Evolutionary conservation across 2,329 filamentous ascomycete species (phyloP).

Genomic region (Huntiella omanensis): DNA sequence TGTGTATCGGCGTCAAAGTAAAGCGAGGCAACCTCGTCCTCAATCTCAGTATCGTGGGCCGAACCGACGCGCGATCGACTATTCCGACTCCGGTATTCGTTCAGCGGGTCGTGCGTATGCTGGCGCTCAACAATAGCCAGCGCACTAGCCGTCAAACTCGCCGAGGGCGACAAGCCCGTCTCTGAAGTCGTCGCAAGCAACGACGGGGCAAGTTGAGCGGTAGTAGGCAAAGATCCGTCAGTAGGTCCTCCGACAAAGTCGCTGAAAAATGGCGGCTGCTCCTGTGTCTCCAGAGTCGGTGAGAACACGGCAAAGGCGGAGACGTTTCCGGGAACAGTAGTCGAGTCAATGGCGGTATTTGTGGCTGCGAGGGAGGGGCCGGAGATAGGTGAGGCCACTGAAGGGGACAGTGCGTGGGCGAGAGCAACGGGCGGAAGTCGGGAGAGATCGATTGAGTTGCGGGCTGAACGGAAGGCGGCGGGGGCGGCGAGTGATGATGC

Average conservation of each 20-base stretch:
- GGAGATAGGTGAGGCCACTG: neutral
- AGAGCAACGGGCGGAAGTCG: neutral
- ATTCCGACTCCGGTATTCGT: neutral
- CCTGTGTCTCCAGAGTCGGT: conserved; percentile 7
- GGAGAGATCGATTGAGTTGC: neutral
- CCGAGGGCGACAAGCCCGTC: neutral
- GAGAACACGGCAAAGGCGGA: conserved; percentile 6
- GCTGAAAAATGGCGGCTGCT: conserved; percentile 5
- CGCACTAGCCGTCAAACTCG: neutral
- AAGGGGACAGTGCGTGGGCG: neutral
- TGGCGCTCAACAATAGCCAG: neutral
- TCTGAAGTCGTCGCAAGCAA: neutral
- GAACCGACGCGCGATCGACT: neutral
- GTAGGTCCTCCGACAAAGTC: conserved; percentile 1
- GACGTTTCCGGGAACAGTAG: neutral
- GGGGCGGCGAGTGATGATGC: too few species aligned
- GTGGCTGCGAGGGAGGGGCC: neutral
- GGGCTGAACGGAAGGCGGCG: neutral
- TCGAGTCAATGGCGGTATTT: neutral
- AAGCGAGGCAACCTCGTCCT: conserved; percentile 3
- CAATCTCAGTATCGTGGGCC: conserved; percentile 1
- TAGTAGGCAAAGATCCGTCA: too few species aligned
- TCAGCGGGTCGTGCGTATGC: neutral
- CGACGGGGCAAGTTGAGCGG: neutral
- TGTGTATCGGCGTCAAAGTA: conserved; percentile 5